Base-by-base conservation (phyloP, 2,329 filamentous ascomycete genomes). In the Sarocladiaceae sp. region DNA sequence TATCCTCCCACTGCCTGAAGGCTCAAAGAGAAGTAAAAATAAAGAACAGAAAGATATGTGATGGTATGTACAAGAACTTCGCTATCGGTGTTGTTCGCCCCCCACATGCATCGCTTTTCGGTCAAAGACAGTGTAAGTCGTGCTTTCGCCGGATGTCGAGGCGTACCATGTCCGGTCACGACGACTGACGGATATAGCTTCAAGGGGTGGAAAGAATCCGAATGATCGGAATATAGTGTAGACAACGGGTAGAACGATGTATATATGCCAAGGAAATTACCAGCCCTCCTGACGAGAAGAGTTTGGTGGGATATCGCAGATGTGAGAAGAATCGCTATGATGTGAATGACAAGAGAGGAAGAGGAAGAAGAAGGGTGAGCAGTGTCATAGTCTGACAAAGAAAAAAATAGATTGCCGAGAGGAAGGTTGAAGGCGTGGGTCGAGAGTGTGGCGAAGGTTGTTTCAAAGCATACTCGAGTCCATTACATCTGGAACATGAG, bases 401-500 rank as follows among this genome's bases (percentile, higher is more conserved):
- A n/a, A n/a, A n/a, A n/a, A n/a, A n/a, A n/a, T n/a, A n/a, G n/a
- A n/a, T n/a, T n/a, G n/a, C n/a, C n/a, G n/a, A 42, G 17, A 42
- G 22, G 17, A 17, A 25, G 39, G 29, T 10, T 6, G 39, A 42
- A 25, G 17, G 11, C 20, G 6, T 25, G 39, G 22, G 39, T 42
- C 35, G 35, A n/a, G 35, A 17, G 35, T n/a, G n/a, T n/a, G n/a
- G n/a, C n/a, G n/a, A n/a, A n/a, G n/a, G n/a, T n/a, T n/a, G n/a
- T n/a, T n/a, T n/a, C n/a, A n/a, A n/a, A n/a, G n/a, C n/a, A n/a
- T n/a, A n/a, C 35, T n/a, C 6, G 35, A 22, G 37, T 40, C 17
- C 33, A 44, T 51, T 48, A 33, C 50, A 53, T 42, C 61, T 54
- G 69, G 53, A 67, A 68, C 7, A 62, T 62, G 23, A 56, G 55